Base-by-base conservation (phyloP, 2,329 filamentous ascomycete genomes). In the Ascochyta lentis region DNA sequence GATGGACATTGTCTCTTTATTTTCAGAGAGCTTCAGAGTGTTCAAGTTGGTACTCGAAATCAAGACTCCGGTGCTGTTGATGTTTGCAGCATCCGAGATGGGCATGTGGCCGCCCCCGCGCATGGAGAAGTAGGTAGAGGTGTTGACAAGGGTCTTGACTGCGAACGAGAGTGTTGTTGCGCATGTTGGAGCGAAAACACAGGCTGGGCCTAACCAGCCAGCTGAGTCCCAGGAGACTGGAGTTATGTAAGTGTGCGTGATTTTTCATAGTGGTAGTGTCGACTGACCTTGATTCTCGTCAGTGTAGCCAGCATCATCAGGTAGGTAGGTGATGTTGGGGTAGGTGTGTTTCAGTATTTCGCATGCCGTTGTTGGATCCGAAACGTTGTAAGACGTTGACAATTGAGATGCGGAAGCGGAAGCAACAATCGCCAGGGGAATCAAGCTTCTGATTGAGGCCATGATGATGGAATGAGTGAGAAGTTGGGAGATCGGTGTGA, bases 71-170 rank as follows among this genome's bases (percentile, higher is more conserved):
- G 57, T 59, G 13, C 42, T 49, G 42, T 67, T 57, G 46, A 68
- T 68, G 33, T 55, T 61, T 4, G 64, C 58, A 4, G 56, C 58
- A 38, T 58, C 65, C 1, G 57, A n/a, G 24, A 66, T 68, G 3
- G 66, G 64, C 65, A 64, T 64, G 22, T 70, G 65, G 2, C 67
- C 66, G 4, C 66, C 66, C 23, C 67, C 61, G 7, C 61, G 60
- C 49, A 67, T 59, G 3, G 67, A 58, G 31, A 69, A 68, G 6
- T n/a, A 50, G 7, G 59, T 64, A 1, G 56, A 61, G 13, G 53
- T 56, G 13, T 56, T 56, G 6, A 23, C 40, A 1, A 67, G 34
- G 16, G 49, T 49, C 33, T 58, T 58, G 15, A 68, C 52, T 24
- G 60, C 61, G 8, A 44, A 54, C 3, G 66, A 64, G 15, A 70